Base-by-base conservation (phyloP, 2,329 filamentous ascomycete genomes). In the Aspergillus nomiae region DNA sequence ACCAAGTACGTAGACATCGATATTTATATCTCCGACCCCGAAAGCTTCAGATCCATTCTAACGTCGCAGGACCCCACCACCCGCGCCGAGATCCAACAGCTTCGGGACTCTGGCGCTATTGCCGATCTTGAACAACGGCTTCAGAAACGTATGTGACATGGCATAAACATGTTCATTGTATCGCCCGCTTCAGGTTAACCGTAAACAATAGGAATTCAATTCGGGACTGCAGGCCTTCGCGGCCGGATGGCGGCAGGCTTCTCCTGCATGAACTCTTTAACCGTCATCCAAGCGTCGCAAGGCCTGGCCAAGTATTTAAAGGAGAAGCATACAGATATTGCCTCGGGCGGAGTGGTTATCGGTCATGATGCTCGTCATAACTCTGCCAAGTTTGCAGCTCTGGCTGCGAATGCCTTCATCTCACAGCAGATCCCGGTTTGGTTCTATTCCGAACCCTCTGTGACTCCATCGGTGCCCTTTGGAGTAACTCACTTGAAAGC, bases 241-340 rank as follows among this genome's bases (percentile, higher is more conserved):
- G 86, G 86, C n/a, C 82, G 83, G 43, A 90, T 90, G 87, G 84
- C 87, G 68, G 87, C 87, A 51, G 87, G 87, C 6, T 89, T 89
- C 72, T 82, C 87, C 3, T 84, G 82, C 67, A 85, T 87, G 81
- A 87, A 87, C 73, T 81, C 80, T 19, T 74, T 87, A 60, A 87
- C 85, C 0, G 83, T 87, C 63, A 86, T 87, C 61, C 85, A 89
- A 76, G 86, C 87, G 46, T 88, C 87, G 0, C 87, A 89, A 73
- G 87, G 87, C n/a, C 77, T 89, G 34, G 87, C 87, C 51, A 84
- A 83, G 65, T 89, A 88, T 69, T 77, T 89, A 30, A 75, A 84
- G 54, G 71, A 82, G 24, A 79, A 81, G 34, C 74, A 81, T 58
- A 66, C 77, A 9, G 75, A 80, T 21, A 73, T 79, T 54, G 77